These are phyloP conservation scores for Oenanthe javanica DNA, from an alignment of 140 eudicot genomes.

Conservation along the genomic window DNA sequence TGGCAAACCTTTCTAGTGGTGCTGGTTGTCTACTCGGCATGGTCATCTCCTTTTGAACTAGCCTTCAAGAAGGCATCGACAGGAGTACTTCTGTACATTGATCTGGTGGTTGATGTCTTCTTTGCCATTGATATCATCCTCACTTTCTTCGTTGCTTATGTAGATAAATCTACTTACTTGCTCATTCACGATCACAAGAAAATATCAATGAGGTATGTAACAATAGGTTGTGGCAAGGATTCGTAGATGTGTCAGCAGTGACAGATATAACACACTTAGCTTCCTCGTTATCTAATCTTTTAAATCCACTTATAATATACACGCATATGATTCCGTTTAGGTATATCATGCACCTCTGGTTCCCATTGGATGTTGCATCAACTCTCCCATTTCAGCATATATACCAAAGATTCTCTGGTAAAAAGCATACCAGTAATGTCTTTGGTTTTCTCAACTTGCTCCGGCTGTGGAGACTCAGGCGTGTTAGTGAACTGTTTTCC, in stretches of 20 bases:
- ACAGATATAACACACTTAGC: neutral
- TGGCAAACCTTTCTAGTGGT: constrained; percentile 90
- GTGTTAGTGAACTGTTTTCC: constrained; percentile 84
- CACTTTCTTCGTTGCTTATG: constrained; percentile 82
- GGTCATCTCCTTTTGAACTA: constrained; percentile 92
- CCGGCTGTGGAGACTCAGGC: constrained; percentile 87
- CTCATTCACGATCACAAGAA: constrained; percentile 66
- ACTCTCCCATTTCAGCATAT: constrained; percentile 70
- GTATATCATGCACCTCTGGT: constrained; percentile 58
- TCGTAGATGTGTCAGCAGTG: neutral
- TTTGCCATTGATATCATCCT: constrained; percentile 64
- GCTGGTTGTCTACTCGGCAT: constrained; percentile 82
- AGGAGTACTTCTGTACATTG: constrained; percentile 50
- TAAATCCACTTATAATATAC: neutral
- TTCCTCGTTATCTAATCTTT: neutral
- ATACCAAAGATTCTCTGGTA: constrained; percentile 44
- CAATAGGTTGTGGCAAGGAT: neutral
- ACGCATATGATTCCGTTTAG: constrained; percentile 12
- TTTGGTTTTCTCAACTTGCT: constrained; percentile 86
- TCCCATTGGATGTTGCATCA: constrained; percentile 82
- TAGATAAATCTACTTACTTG: constrained; percentile 71
- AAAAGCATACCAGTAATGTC: constrained; percentile 33
- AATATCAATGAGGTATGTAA: constrained; percentile 55
- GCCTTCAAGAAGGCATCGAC: constrained; percentile 62
- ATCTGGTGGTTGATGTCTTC: constrained; percentile 69